A percentile compares a stretch with the other conserved stretches of the same genome.
These are phyloP conservation scores for Ligustrum vulgare DNA, from an alignment of 257 asterid genomes.

Conservation along the genomic window DNA sequence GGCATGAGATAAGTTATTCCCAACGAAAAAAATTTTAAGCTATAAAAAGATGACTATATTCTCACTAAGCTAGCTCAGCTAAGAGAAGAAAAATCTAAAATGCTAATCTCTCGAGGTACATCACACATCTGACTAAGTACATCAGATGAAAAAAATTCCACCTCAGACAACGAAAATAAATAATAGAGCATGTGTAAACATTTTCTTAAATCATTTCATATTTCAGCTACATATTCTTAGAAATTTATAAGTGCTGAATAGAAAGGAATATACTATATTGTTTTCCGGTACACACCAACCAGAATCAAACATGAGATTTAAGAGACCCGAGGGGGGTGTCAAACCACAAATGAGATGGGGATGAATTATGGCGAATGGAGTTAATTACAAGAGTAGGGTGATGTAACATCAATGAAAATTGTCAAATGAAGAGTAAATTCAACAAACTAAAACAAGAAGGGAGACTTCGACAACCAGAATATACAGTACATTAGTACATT, in stretches of 20 bases:
- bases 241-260: neutral
- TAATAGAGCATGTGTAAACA: neutral
- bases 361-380: no score
- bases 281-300: neutral
- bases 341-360: no score
- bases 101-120: neutral
- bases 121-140: neutral
- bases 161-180: neutral
- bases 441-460: no score
- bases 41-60: neutral
- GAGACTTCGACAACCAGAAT: neutral
- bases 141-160: neutral
- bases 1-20: slow-evolving; percentile 16
- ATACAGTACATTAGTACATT: neutral
- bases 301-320: slow-evolving; percentile 2
- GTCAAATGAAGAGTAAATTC: no score
- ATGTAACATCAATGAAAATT: no score
- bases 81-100: neutral
- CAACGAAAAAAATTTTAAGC: slow-evolving; percentile 5
- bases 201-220: neutral
- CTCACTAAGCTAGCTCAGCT: slow-evolving; percentile 1
- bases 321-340: no score
- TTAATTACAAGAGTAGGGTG: no score
- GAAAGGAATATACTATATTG: neutral
- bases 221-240: neutral